phyloP scores from a whole-genome alignment of 2,329 filamentous ascomycete species.

The Fusarium sp. region DNA sequence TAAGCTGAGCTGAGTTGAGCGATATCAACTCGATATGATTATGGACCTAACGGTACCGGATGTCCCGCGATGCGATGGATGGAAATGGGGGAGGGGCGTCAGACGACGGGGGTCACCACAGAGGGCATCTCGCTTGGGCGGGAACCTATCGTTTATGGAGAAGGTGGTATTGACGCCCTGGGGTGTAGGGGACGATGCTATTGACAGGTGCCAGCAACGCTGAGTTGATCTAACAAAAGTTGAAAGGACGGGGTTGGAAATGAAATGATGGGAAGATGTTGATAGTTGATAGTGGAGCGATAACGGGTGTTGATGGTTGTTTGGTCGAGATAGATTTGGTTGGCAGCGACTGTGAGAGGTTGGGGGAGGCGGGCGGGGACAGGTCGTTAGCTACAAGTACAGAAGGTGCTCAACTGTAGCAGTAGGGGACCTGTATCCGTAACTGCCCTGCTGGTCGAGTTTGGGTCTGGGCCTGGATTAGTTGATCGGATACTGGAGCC shows the following conservation, averaged over 20 bases:
- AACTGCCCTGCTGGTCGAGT: no score
- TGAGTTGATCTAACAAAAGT: neutral
- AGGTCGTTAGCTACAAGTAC: neutral
- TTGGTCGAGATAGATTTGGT: constrained; percentile 6
- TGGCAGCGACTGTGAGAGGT: constrained; percentile 10
- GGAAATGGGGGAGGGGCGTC: constrained; percentile 42
- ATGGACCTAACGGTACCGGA: constrained; percentile 26
- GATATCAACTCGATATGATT: constrained; percentile 34
- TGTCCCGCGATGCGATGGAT: constrained; percentile 40
- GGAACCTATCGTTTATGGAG: constrained; percentile 30
- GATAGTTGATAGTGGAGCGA: constrained; percentile 26
- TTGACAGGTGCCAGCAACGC: neutral
- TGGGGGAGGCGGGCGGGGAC: constrained; percentile 24
- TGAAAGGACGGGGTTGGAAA: constrained; percentile 5
- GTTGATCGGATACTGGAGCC: constrained; percentile 32
- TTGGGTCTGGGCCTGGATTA: constrained; percentile 10
- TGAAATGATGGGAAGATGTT: constrained; percentile 14
- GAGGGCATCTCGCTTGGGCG: constrained; percentile 44
- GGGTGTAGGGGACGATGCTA: neutral
- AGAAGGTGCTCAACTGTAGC: constrained; percentile 18
- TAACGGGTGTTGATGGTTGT: constrained; percentile 27
- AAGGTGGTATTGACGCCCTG: constrained; percentile 16
- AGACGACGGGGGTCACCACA: constrained; percentile 46
- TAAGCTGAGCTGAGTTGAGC: constrained; percentile 14
- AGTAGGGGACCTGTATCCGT: constrained; percentile 4